Base-by-base conservation (phyloP, 177 flowering plant species). In the Vitis hybrid region DNA sequence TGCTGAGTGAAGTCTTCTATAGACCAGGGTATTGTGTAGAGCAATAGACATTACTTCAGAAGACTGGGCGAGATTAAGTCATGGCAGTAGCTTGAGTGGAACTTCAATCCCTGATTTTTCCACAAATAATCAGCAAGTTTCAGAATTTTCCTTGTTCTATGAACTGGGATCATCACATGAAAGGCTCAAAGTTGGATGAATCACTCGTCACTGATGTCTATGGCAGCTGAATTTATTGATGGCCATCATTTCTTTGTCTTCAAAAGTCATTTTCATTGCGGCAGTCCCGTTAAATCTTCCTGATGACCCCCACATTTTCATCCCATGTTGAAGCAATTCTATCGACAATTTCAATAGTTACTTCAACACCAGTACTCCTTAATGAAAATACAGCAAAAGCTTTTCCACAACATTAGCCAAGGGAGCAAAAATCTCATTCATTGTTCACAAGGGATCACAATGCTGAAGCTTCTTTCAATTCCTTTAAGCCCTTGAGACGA, bases 11-110 rank as follows among this genome's bases (percentile, higher is more conserved):
- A 96, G 40, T 91, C 24, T 88, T 83, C 92, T 93, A 78, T 93
- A 96, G 58, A 93, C 98, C 84, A 91, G 83, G 13, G 99, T 91
- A 77, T 97, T 93, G 57, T 93, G 97, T 59, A 95, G 75, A 57
- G 97, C 97, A 81, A 93, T 88, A 40, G 97, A 88, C 95, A 90
- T 90, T 64, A 98, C 99, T 68, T 92, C 95, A 64, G 98, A 88
- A 52, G 98, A 96, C 62, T 93, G 97, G 6, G 86, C 88, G 80
- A 96, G 87, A 65, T 86, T 90, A 60, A 98, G 97, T 62, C 87
- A 84, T 70, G 92, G 75, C 3, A 96, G 75, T 76, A 96, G 97
- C 80, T 86, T 92, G 81, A 96, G 68, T 56, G 94, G 74, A 74
- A 88, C 90, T 60, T 93, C 97, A 70, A 96, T 90, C 18, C 99